Evolutionary conservation across 176 grass and related monocot genomes (phyloP), one percentile per base, ranked within the genome.

Genomic region (Carex littledalei): DNA sequence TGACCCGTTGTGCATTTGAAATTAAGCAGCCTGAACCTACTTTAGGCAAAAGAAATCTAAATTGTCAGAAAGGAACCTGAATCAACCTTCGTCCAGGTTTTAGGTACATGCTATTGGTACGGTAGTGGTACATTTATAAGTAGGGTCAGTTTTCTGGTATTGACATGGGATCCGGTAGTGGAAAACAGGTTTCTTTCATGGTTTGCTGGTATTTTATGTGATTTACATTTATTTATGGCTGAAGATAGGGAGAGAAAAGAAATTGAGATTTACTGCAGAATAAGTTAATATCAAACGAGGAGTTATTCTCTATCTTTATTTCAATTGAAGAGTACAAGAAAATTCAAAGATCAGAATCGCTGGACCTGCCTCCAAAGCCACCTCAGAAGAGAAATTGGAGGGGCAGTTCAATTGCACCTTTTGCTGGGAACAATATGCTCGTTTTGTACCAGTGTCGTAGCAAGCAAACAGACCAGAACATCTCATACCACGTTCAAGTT

Each of bases 401-500:
- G 85, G 91, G 96, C 35, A 88, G 88, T 84, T 67, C 89, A 77
- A 91, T 99, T 78, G 91, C 96, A 9, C 96, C 96, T 81, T 99
- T 99, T 84, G 91, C 91, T 85, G 93, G 89, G 68, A 99, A 99
- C 85, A 99, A 99, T 81, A 95, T 99, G 85, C 75, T 99, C 84
- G 88, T 74, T 84, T 91, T 99, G 61, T 92, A 94, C 68, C 83
- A 94, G 16, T 99, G 96, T 68, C 80, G 81, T n/a, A 12, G 80
- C 45, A 92, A 95, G 88, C 85, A 84, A 58, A 56, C 66, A 63
- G 88, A 63, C 22, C 66, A 71, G 60, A 90, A 81, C 3, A 90
- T 53, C 76, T 84, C 88, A 1, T 99, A 94, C 24, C 90, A 88
- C 69, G 75, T 99, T 84, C 96, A 92, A 88, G 91, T 95, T 87